Evolutionary conservation across 805 yeast genomes (phyloP).

Genomic region (Maudiozyma bulderi): DNA sequence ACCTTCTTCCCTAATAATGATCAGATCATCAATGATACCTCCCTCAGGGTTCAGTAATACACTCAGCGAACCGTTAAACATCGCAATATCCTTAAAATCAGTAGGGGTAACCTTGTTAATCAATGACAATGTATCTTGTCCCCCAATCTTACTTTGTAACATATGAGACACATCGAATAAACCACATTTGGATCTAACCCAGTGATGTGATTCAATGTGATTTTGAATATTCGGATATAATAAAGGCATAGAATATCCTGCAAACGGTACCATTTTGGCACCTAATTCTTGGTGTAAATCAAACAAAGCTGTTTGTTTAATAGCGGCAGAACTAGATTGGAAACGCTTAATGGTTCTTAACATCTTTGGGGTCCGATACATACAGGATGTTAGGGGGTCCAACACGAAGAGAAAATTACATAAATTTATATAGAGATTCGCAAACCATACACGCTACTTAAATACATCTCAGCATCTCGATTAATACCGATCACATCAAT

Average conservation of each 20-base stretch:
- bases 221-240: constrained; percentile 64
- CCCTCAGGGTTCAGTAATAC: constrained; percentile 70
- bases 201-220: constrained; percentile 86
- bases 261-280: constrained; percentile 91
- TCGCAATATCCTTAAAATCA: constrained; percentile 50
- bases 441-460: neutral
- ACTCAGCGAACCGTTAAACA: constrained; percentile 61
- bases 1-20: constrained; percentile 68
- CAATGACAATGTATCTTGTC: constrained; percentile 56
- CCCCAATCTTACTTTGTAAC: constrained; percentile 79
- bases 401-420: neutral
- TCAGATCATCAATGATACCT: constrained; percentile 86
- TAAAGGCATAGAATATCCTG: constrained; percentile 95
- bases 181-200: constrained; percentile 87
- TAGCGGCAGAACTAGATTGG: constrained; percentile 29
- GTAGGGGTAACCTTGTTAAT: constrained; percentile 83
- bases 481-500: too few relatives aligned
- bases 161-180: constrained; percentile 94
- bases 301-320: constrained; percentile 64
- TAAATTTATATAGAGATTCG: neutral
- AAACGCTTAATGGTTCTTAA: constrained; percentile 16
- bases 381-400: neutral
- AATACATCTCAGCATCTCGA: too few relatives aligned
- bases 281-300: constrained; percentile 69
- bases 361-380: neutral